phyloP scores from a whole-genome alignment of 83 land plant species.

The Picea engelmannii region DNA sequence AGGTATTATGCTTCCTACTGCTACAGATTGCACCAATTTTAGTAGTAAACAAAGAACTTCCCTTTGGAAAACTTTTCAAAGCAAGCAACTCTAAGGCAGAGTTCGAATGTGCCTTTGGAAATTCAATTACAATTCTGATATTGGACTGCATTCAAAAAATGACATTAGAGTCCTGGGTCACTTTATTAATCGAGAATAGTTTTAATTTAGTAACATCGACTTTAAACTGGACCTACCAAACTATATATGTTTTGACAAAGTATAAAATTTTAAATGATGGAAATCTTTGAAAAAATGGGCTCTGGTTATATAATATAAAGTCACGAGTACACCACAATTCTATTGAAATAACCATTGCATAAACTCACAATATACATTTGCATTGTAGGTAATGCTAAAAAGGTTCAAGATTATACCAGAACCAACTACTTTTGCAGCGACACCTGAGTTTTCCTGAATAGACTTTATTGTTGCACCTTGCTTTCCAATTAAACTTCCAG shows the following conservation, averaged over 20 bases:
- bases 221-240: not conserved
- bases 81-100: too few relatives aligned
- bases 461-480: conserved; percentile 40
- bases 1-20: too few relatives aligned
- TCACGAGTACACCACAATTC: too few relatives aligned
- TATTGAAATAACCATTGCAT: too few relatives aligned
- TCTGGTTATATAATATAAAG: not conserved
- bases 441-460: conserved; percentile 35
- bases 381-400: not conserved
- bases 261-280: not conserved
- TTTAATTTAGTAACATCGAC: not conserved
- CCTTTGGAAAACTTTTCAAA: too few relatives aligned
- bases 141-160: too few relatives aligned
- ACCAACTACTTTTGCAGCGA: conserved; percentile 31
- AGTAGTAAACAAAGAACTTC: too few relatives aligned
- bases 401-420: conserved; percentile 9
- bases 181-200: too few relatives aligned
- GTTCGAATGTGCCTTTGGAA: too few relatives aligned
- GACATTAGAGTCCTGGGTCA: too few relatives aligned
- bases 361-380: not conserved
- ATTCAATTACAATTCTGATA: too few relatives aligned
- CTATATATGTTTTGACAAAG: not conserved
- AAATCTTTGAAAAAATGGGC: not conserved
- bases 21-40: too few relatives aligned
- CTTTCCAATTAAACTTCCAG: conserved; percentile 43